Percentiles rank a stretch among this genome's conserved stretches.
Conservation (phyloP, 345 rosid genomes). For the Gossypium thurberi region DNA sequence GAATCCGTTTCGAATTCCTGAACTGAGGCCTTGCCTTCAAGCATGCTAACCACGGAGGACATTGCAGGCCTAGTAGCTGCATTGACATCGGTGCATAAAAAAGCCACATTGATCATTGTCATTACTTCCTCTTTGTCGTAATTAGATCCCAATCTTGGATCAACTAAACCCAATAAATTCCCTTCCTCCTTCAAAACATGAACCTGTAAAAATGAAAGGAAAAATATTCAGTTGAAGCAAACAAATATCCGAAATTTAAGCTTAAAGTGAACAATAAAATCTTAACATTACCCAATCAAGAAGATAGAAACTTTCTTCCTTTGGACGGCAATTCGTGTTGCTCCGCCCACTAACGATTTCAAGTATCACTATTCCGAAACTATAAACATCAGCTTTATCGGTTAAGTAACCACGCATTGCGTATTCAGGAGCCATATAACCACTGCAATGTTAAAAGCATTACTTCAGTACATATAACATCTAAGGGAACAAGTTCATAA, state of each 20-base stretch:
- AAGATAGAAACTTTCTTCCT: constrained; percentile 22
- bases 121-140: constrained; percentile 38
- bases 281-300: constrained; percentile 31
- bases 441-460: constrained; percentile 18
- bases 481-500: not conserved
- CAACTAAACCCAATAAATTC: constrained; percentile 31
- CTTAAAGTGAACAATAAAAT: not conserved
- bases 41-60: constrained; percentile 55
- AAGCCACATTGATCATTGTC: constrained; percentile 40
- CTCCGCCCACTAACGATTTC: constrained; percentile 34
- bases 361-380: constrained; percentile 29
- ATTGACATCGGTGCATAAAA: constrained; percentile 35
- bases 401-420: constrained; percentile 38
- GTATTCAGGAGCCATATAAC: constrained; percentile 46
- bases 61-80: constrained; percentile 40
- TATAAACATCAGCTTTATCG: constrained; percentile 41
- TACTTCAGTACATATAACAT: not conserved
- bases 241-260: not conserved
- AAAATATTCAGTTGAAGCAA: not conserved
- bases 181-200: constrained; percentile 34
- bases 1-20: constrained; percentile 10
- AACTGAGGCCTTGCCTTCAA: constrained; percentile 37
- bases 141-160: constrained; percentile 34
- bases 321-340: constrained; percentile 22
- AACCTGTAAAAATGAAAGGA: constrained; percentile 20